phyloP scores from a whole-genome alignment of 345 rosid genomes.

The Draba incana region DNA sequence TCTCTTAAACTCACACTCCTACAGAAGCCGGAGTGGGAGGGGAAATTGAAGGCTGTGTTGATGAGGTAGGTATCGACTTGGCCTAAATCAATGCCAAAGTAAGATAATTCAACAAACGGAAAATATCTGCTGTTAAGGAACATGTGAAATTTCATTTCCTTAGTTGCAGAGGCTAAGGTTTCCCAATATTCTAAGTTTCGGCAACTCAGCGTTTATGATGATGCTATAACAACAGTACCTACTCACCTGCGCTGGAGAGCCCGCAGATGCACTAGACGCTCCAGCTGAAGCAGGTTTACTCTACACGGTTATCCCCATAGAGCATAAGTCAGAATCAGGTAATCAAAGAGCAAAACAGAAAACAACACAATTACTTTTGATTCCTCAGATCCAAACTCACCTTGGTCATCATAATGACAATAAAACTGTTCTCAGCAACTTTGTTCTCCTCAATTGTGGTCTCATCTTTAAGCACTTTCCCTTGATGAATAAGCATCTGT shows the following conservation, averaged over 20 bases:
- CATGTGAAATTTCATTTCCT: conserved; percentile 3
- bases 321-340: background rate
- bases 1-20: conserved; percentile 47
- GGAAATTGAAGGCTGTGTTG: conserved; percentile 43
- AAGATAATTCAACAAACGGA: conserved; percentile 17
- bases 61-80: conserved; percentile 48
- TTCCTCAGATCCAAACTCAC: conserved; percentile 39
- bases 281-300: conserved; percentile 62
- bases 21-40: conserved; percentile 53
- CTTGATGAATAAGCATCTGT: conserved; percentile 85
- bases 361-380: background rate
- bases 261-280: conserved; percentile 58
- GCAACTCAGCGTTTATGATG: conserved; percentile 13
- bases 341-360: conserved; percentile 13
- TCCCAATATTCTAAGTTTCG: background rate
- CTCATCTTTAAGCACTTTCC: conserved; percentile 78
- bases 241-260: conserved; percentile 55
- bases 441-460: conserved; percentile 75
- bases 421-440: conserved; percentile 74
- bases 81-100: conserved; percentile 47
- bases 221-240: conserved; percentile 11
- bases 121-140: background rate
- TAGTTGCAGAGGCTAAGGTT: background rate
- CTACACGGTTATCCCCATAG: conserved; percentile 36
- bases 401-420: conserved; percentile 84